Conservation (phyloP, 495 filamentous ascomycete genomes). For the Hypomontagnella monticulosa region DNA sequence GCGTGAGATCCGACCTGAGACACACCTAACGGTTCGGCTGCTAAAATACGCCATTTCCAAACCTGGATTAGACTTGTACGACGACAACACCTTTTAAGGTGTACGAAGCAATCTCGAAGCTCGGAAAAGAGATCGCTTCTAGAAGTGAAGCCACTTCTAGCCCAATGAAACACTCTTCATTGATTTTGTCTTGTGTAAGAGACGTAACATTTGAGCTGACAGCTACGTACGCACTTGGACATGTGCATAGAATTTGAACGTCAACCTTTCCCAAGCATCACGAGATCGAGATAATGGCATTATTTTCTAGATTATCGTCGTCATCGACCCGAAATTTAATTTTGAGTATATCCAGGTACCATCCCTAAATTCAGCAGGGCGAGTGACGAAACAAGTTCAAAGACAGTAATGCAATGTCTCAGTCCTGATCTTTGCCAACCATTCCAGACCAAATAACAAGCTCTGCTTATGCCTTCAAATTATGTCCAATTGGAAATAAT, state of each 20-base stretch:
- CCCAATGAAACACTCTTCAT: no score
- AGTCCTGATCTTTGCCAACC: conserved; percentile 1
- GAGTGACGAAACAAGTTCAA: conserved; percentile 17
- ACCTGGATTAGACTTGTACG: conserved; percentile 28
- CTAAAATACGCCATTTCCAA: conserved; percentile 25
- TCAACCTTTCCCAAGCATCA: not conserved
- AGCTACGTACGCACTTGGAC: no score
- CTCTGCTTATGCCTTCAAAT: not conserved
- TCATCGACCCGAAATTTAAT: not conserved
- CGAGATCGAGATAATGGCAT: not conserved
- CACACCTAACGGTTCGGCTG: conserved; percentile 31
- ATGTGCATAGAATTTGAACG: not conserved
- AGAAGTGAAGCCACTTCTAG: no score
- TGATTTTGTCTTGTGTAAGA: no score
- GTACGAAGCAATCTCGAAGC: not conserved
- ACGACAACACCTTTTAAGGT: conserved; percentile 36
- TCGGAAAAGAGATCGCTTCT: no score
- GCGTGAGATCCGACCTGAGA: conserved; percentile 39
- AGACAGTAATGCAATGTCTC: no score
- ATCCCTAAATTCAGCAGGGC: conserved; percentile 1
- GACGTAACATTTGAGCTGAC: no score
- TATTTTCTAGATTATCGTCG: not conserved
- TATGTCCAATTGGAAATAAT: not conserved
- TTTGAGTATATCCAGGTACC: not conserved
- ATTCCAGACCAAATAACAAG: not conserved